Evolutionary conservation across 106 monocot species (phyloP).

Genomic region (Agapanthus africanus): DNA sequence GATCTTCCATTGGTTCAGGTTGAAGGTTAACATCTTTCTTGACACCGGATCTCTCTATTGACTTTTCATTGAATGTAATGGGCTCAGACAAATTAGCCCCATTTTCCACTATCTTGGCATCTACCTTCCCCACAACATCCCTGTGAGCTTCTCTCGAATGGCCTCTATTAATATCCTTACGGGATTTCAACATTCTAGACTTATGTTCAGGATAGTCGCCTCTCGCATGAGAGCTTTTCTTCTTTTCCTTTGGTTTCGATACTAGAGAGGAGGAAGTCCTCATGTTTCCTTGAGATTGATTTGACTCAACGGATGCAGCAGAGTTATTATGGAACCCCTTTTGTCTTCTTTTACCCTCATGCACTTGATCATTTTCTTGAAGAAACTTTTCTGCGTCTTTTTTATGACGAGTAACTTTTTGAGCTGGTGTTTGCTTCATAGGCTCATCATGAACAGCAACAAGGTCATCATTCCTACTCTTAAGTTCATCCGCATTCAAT

Average conservation of each 20-base stretch:
- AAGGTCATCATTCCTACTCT: conserved; percentile 19
- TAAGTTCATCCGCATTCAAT: conserved; percentile 16
- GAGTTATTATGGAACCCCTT: conserved; percentile 24
- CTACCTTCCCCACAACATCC: conserved; percentile 3
- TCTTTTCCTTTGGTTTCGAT: conserved; percentile 38
- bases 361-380: conserved; percentile 20
- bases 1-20: conserved; percentile 4
- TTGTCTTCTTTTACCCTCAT: conserved; percentile 17
- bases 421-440: conserved; percentile 14
- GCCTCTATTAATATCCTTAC: conserved; percentile 14
- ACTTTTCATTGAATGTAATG: conserved; percentile 18
- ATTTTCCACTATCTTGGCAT: conserved; percentile 15
- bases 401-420: conserved; percentile 12
- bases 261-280: conserved; percentile 18
- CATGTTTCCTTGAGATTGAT: conserved; percentile 13
- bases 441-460: conserved; percentile 12
- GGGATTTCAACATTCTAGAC: conserved; percentile 13
- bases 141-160: conserved; percentile 13
- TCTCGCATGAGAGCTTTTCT: conserved; percentile 30
- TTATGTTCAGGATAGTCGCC: conserved; percentile 21
- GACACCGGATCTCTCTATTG: conserved; percentile 20
- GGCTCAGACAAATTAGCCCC: conserved; percentile 9
- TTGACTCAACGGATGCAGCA: conserved; percentile 17
- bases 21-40: conserved; percentile 23
- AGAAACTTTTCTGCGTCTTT: conserved; percentile 19